Percentiles rank a stretch among this genome's conserved stretches.
phyloP scores from a whole-genome alignment of 768 basidiomycete genomes.

The Trichaptum fuscoviolaceum region DNA sequence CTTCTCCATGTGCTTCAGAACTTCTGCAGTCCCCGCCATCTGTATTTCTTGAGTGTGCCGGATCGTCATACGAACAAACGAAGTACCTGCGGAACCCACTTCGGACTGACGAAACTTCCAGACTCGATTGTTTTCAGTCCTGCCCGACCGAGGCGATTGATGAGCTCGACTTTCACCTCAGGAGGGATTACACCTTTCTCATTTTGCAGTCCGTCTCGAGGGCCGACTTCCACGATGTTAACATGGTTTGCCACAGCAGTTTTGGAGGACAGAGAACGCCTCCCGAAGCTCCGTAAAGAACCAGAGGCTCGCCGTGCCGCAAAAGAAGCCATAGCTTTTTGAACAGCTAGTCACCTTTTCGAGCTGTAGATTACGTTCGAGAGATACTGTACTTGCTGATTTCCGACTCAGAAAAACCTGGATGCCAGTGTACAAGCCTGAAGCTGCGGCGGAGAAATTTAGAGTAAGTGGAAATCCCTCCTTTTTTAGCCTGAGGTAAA shows the following conservation, averaged over 20 bases:
- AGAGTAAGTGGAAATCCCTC: too few species aligned
- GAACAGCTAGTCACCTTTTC: too few species aligned
- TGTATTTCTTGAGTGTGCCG: slow-evolving; percentile 26
- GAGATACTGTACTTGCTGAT: too few species aligned
- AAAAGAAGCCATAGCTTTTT: not conserved
- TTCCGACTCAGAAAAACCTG: too few species aligned
- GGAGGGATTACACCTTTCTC: slow-evolving; percentile 70
- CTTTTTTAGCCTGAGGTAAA: too few species aligned
- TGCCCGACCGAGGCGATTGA: slow-evolving; percentile 64
- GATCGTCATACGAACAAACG: not conserved
- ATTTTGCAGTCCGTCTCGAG: slow-evolving; percentile 90
- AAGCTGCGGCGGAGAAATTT: too few species aligned
- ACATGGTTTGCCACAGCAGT: slow-evolving; percentile 29
- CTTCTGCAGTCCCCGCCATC: slow-evolving; percentile 86
- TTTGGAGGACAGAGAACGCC: not conserved
- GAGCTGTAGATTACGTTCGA: too few species aligned
- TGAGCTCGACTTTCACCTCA: slow-evolving; percentile 71
- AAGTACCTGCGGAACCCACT: slow-evolving; percentile 87
- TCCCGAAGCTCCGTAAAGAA: not conserved
- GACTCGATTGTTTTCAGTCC: slow-evolving; percentile 72
- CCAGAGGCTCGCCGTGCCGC: not conserved
- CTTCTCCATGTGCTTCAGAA: slow-evolving; percentile 54
- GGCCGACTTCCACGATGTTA: slow-evolving; percentile 84
- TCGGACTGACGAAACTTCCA: slow-evolving; percentile 89
- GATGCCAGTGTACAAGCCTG: too few species aligned